phyloP scores from a whole-genome alignment of 305 asterid genomes.

The Striga hermonthica region DNA sequence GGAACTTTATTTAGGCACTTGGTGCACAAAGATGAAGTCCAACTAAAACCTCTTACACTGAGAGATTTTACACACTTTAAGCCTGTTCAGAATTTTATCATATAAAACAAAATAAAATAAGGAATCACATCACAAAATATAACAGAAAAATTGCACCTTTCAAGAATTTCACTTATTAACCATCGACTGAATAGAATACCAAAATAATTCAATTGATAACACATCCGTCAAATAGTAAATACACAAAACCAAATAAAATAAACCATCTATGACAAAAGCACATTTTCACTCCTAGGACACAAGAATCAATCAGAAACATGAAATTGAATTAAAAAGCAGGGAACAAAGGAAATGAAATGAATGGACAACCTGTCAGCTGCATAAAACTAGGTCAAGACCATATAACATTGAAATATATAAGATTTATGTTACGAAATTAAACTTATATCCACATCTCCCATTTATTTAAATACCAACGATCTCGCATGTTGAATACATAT shows the following conservation, averaged over 20 bases:
- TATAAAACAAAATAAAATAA: not conserved
- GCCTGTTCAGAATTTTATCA: not conserved
- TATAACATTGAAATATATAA: no score
- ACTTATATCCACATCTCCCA: no score
- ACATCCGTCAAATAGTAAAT: not conserved
- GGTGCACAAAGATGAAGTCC: not conserved
- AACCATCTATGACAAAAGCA: not conserved
- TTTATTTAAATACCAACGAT: no score
- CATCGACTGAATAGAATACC: not conserved
- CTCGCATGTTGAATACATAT: not conserved
- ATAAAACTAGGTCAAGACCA: not conserved
- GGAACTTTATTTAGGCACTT: not conserved
- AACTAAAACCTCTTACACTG: not conserved
- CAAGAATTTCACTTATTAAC: no score
- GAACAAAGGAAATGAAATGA: not conserved
- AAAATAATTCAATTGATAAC: not conserved
- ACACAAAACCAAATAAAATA: not conserved
- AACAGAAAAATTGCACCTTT: no score
- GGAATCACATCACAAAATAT: no score
- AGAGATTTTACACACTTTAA: slow-evolving; percentile 7
- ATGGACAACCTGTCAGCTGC: not conserved
- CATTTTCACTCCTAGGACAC: not conserved
- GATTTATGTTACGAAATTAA: not conserved
- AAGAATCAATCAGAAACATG: not conserved
- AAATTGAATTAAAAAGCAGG: not conserved